Evolutionary conservation across 306 rosid species (phyloP).

Genomic region (Sophora flavescens): DNA sequence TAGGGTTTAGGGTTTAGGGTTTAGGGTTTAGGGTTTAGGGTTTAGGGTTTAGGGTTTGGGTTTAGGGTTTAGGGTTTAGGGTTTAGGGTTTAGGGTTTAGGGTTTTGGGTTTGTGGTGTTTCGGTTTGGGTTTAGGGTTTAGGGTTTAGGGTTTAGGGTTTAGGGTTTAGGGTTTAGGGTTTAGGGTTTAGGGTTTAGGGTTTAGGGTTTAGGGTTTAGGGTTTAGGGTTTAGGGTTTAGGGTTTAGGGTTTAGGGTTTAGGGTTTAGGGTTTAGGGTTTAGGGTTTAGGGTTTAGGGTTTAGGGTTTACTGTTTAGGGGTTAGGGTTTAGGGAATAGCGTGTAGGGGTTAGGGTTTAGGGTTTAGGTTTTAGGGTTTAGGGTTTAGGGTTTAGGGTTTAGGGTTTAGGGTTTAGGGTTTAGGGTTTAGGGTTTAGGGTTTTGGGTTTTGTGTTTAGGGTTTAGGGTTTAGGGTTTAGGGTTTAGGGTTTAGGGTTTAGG

Average conservation of each 20-base stretch:
- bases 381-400: slow-evolving; percentile 47
- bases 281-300: slow-evolving; percentile 45
- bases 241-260: slow-evolving; percentile 23
- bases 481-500: slow-evolving; percentile 40
- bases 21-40: slow-evolving; percentile 36
- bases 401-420: slow-evolving; percentile 43
- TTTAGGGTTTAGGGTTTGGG: slow-evolving; percentile 26
- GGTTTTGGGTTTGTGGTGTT: slow-evolving; percentile 41
- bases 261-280: slow-evolving; percentile 40
- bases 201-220: slow-evolving; percentile 43
- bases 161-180: slow-evolving; percentile 40
- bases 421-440: slow-evolving; percentile 43
- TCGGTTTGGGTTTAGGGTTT: slow-evolving; percentile 31
- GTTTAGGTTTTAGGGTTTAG: slow-evolving; percentile 45
- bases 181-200: slow-evolving; percentile 38
- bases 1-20: slow-evolving; percentile 38
- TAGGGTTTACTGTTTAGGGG: slow-evolving; percentile 42
- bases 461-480: slow-evolving; percentile 19
- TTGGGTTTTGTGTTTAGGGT: slow-evolving; percentile 16
- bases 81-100: slow-evolving; percentile 21
- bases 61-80: slow-evolving; percentile 25
- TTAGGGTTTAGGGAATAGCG: slow-evolving; percentile 47
- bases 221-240: slow-evolving; percentile 38
- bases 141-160: slow-evolving; percentile 40
- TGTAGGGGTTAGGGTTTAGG: slow-evolving; percentile 37